Evolutionary conservation across 257 asterid species (phyloP), one percentile per base, ranked within the genome.

Genomic region (Penstemon eatonii): DNA sequence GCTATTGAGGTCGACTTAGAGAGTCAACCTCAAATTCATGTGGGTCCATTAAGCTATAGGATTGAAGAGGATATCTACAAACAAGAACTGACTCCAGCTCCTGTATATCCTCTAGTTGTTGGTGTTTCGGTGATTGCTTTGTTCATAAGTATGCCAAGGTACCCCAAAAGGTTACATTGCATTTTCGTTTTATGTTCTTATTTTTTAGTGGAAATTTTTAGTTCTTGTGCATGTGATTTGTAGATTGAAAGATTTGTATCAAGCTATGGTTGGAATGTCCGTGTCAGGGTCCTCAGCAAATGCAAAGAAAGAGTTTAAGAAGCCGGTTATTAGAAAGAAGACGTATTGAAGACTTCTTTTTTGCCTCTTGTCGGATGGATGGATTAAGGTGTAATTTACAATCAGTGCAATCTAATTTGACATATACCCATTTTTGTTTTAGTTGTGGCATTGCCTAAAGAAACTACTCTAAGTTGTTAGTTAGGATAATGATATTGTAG

Each of bases 1-100:
- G 83, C 71, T 72, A 72, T 88, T 60, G 97, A 88, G 86, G 85
- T 88, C 38, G 97, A 92, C 89, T 77, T 90, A 49, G 90, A 82
- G 86, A 80, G 69, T 78, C 77, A 80, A 57, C 80, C 88, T 10
- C 91, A 77, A 58, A 70, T 88, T 75, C 97, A 88, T 72, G 81
- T 90, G 13, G 97, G 98, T 60, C 96, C 98, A 4, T 50, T 92
- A 65, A 85, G 75, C 80, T 92, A 80, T 77, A 81, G 71, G 63
- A 60, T 88, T 42, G 81, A 81, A 65, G 91, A 86, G 78, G 85
- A 86, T 72, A 85, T 82, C 66, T 84, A 78, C 71, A 92, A 92
- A 84, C 98, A 87, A 96, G 96, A 92, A 82, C 72, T 92, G 82
- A 86, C 98, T 40, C 80, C 92, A 4, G 96, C 96, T 50, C 95